Conservation (phyloP, 192 early-diverging fungal genomes). For the Rhizophagus prolifer region DNA sequence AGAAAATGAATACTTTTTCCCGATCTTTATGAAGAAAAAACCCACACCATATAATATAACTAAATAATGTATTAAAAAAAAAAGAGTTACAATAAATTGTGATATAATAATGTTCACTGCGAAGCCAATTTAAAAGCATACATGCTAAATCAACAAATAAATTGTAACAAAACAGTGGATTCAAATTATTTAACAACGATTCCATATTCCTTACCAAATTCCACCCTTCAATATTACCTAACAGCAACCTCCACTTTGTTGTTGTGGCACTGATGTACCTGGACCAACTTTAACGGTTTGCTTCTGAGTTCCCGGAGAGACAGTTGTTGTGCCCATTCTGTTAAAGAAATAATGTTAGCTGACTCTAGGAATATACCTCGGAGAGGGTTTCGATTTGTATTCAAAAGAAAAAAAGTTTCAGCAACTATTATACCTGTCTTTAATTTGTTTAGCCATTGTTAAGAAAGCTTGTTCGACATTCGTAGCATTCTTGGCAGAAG, state of each 20-base stretch:
- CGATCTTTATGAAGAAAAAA: background rate
- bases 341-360: slow-evolving; percentile 9
- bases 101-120: background rate
- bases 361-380: too few relatives aligned
- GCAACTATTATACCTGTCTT: slow-evolving; percentile 66
- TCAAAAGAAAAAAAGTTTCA: background rate
- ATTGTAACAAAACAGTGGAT: background rate
- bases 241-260: slow-evolving; percentile 53
- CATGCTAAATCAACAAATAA: background rate
- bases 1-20: background rate
- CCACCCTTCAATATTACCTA: slow-evolving; percentile 9
- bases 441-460: slow-evolving; percentile 99
- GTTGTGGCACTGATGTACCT: slow-evolving; percentile 50
- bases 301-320: slow-evolving; percentile 45
- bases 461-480: slow-evolving; percentile 99
- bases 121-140: background rate
- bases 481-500: slow-evolving; percentile 93
- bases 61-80: background rate
- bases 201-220: background rate
- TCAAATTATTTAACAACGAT: background rate
- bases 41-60: background rate
- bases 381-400: background rate
- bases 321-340: slow-evolving; percentile 57
- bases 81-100: background rate
- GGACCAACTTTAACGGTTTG: slow-evolving; percentile 53